Evolutionary conservation across 1,139 yeast species (phyloP).

Genomic region (Scheffersomyces insectosa): DNA sequence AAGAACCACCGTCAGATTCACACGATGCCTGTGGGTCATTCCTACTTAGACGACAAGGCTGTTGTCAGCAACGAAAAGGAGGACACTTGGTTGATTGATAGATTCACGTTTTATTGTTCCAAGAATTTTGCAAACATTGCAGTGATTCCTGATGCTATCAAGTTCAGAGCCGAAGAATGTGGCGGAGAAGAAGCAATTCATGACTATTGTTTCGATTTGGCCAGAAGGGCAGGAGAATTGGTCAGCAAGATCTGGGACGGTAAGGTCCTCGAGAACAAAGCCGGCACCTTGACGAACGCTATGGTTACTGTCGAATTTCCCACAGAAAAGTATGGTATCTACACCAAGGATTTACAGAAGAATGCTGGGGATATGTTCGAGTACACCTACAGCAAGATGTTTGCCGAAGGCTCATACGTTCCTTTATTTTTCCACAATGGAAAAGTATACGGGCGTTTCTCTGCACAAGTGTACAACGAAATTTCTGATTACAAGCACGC

Average conservation of each 20-base stretch:
- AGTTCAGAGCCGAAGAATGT: conserved; percentile 53
- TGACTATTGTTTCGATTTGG: conserved; percentile 48
- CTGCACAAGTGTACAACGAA: conserved; percentile 63
- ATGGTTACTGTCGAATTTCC: conserved; percentile 54
- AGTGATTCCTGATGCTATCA: conserved; percentile 40
- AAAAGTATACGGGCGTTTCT: conserved; percentile 49
- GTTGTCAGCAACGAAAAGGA: conserved; percentile 20
- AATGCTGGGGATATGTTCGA: conserved; percentile 8
- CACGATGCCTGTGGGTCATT: conserved; percentile 59
- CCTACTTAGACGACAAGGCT: conserved; percentile 31
- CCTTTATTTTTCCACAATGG: conserved; percentile 47
- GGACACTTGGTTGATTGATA: conserved; percentile 32
- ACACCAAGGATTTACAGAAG: conserved; percentile 10
- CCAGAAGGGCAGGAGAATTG: conserved; percentile 39
- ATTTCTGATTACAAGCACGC: conserved; percentile 52
- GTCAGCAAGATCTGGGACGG: conserved; percentile 46
- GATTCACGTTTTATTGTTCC: conserved; percentile 43
- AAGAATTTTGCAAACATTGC: conserved; percentile 27
- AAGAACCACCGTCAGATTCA: conserved; percentile 53
- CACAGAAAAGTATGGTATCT: conserved; percentile 9
- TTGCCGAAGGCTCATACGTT: conserved; percentile 42
- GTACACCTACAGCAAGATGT: conserved; percentile 6
- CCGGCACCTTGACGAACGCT: conserved; percentile 34
- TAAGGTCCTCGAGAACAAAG: conserved; percentile 27
- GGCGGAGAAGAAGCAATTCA: conserved; percentile 63